A percentile compares a stretch with the other conserved stretches of the same genome.
Conservation (phyloP, 257 asterid genomes). For the Datura wrightii region DNA sequence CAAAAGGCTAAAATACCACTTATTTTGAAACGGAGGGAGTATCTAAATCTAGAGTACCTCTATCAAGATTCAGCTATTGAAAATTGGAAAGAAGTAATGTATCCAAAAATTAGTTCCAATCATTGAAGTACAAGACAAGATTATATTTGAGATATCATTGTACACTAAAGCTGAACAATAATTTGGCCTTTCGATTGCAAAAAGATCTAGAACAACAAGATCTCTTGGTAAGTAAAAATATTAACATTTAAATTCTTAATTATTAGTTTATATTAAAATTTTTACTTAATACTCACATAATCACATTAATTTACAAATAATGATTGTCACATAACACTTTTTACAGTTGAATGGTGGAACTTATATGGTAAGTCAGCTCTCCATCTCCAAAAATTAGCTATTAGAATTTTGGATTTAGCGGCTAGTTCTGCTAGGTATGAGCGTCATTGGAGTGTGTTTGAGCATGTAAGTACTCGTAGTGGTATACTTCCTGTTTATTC, state of each 20-base stretch:
- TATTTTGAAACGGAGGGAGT: too few relatives aligned
- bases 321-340: neutral
- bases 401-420: neutral
- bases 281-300: neutral
- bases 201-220: neutral
- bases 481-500: neutral
- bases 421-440: neutral
- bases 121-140: neutral
- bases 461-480: neutral
- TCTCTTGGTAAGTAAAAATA: neutral
- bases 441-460: neutral
- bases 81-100: too few relatives aligned
- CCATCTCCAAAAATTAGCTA: neutral
- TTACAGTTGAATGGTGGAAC: neutral
- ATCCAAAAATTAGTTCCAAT: neutral
- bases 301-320: neutral
- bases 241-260: neutral
- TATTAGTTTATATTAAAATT: neutral
- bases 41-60: too few relatives aligned
- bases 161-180: too few relatives aligned
- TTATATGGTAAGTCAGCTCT: neutral
- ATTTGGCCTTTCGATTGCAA: too few relatives aligned
- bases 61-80: too few relatives aligned
- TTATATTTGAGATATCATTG: too few relatives aligned
- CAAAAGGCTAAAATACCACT: too few relatives aligned